Conservation (phyloP, 805 yeast genomes). For the Osmozyma mogii region DNA sequence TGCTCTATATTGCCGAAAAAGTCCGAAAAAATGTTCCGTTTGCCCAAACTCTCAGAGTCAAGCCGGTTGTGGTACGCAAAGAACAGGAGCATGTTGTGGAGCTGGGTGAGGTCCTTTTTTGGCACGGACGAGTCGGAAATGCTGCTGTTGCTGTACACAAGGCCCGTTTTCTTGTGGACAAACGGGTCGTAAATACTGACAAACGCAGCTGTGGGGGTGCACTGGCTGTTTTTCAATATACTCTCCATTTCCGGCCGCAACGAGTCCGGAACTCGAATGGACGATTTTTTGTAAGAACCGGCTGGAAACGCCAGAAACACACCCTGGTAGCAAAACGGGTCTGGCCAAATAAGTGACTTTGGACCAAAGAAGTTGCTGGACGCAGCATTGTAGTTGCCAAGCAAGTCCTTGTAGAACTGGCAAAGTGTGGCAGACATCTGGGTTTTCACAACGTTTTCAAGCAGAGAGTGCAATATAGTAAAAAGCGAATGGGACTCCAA, state of each 20-base stretch:
- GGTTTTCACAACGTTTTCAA: conserved; percentile 9
- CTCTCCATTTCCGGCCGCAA: conserved; percentile 14
- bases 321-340: conserved; percentile 27
- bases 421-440: conserved; percentile 10
- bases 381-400: conserved; percentile 17
- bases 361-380: conserved; percentile 13
- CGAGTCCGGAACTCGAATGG: conserved; percentile 13
- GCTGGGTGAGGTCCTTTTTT: conserved; percentile 2
- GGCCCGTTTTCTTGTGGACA: conserved; percentile 25
- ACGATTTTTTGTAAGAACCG: conserved; percentile 22
- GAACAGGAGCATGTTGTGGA: conserved; percentile 10
- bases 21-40: background rate
- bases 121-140: conserved; percentile 2
- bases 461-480: conserved; percentile 20
- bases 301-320: conserved; percentile 24
- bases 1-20: background rate
- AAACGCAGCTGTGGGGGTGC: conserved; percentile 19
- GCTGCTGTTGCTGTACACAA: conserved; percentile 16
- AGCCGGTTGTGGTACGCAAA: conserved; percentile 24
- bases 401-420: conserved; percentile 24
- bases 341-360: conserved; percentile 26
- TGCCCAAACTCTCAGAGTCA: conserved; percentile 17
- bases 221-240: conserved; percentile 5
- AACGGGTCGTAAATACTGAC: conserved; percentile 20
- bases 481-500: conserved; percentile 18